Percentiles rank a stretch among this genome's conserved stretches.
phyloP scores from a whole-genome alignment of 2,329 filamentous ascomycete genomes.

The Stachybotrys chlorohalonatus region DNA sequence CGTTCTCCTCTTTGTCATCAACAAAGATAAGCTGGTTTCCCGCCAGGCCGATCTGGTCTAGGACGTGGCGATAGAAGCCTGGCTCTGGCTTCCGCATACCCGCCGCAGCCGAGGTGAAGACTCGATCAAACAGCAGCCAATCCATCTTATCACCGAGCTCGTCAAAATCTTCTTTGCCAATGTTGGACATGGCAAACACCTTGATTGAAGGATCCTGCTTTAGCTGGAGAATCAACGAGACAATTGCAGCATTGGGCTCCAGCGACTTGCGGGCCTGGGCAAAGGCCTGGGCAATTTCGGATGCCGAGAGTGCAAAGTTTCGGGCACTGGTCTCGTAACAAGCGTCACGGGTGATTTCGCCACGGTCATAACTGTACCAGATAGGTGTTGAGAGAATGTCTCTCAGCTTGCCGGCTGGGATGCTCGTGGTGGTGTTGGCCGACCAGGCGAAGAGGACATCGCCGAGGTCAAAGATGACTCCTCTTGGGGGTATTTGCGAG shows the following conservation, averaged over 20 bases:
- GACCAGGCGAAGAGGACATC: conserved; percentile 1
- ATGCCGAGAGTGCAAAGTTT: not conserved
- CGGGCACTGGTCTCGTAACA: not conserved
- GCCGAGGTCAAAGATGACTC: not conserved
- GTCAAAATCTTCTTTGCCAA: not conserved
- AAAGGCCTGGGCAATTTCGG: not conserved
- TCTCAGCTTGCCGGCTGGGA: not conserved
- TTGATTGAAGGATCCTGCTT: not conserved
- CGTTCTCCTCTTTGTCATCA: not conserved
- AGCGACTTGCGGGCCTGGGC: not conserved
- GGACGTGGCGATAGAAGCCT: not conserved
- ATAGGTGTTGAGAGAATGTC: not conserved
- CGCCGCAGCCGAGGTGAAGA: not conserved
- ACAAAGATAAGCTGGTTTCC: not conserved
- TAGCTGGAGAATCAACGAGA: not conserved
- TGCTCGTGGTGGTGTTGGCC: not conserved
- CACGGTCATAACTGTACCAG: not conserved
- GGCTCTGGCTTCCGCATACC: not conserved
- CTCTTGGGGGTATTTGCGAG: not conserved
- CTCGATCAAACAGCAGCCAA: not conserved
- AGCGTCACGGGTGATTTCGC: not conserved
- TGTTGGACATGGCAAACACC: not conserved
- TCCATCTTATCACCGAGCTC: not conserved
- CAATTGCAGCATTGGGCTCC: not conserved
- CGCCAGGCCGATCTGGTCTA: not conserved